A percentile compares a stretch with the other conserved stretches of the same genome.
phyloP scores from a whole-genome alignment of 371 early-diverging fungal species.

The Mortierella sp. region DNA sequence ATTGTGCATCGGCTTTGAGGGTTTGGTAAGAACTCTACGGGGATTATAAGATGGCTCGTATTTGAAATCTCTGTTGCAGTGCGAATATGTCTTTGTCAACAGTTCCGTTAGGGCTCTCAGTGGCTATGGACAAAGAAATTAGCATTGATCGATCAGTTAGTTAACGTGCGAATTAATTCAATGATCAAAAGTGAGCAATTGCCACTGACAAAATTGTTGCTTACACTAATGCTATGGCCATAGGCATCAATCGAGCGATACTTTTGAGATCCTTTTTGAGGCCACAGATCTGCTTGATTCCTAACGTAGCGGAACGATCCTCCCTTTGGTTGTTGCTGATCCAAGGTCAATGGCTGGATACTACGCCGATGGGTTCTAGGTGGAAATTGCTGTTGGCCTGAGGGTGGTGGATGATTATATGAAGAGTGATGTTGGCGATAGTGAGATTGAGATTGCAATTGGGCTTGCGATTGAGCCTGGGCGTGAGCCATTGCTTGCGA shows the following conservation, averaged over 20 bases:
- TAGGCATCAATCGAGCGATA: constrained; percentile 54
- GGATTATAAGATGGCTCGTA: constrained; percentile 84
- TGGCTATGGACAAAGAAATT: constrained; percentile 38
- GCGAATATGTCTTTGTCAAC: constrained; percentile 77
- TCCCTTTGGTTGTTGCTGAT: constrained; percentile 54
- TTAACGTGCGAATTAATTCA: constrained; percentile 10
- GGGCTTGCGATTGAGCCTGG: constrained; percentile 40
- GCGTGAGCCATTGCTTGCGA: constrained; percentile 52
- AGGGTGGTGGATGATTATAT: constrained; percentile 14
- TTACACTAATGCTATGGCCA: constrained; percentile 55
- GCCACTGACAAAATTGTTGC: background rate
- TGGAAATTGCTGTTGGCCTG: constrained; percentile 34
- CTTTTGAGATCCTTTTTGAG: constrained; percentile 57
- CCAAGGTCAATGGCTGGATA: constrained; percentile 53
- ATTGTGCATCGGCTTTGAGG: constrained; percentile 88
- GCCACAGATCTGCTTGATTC: constrained; percentile 55
- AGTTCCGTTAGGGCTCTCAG: constrained; percentile 70
- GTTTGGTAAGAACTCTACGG: constrained; percentile 93
- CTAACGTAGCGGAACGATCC: constrained; percentile 54
- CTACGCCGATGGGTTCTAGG: constrained; percentile 54
- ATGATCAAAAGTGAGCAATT: background rate
- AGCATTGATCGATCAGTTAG: background rate
- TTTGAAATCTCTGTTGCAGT: constrained; percentile 79
- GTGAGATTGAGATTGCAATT: constrained; percentile 36
- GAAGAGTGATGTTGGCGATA: constrained; percentile 32